These are phyloP conservation scores for Lentinula novae-zelandiae DNA, from an alignment of 1,284 basidiomycete genomes.

Conservation along the genomic window DNA sequence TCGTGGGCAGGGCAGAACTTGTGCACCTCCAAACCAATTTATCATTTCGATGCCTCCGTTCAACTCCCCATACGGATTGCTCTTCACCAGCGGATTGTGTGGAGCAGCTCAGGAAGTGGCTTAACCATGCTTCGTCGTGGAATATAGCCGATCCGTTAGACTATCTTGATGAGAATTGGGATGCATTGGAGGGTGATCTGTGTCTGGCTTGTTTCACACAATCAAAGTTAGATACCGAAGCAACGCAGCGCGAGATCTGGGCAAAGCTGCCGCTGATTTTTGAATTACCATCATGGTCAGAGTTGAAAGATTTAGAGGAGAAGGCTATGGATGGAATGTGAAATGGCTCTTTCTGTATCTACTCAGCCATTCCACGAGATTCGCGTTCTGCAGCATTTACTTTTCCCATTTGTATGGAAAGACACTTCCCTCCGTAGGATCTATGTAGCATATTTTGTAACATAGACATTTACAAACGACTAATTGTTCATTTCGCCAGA, in stretches of 20 bases:
- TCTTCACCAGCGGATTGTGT: background rate
- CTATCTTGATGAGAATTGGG: constrained; percentile 5
- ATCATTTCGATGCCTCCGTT: background rate
- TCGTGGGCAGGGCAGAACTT: constrained; percentile 7
- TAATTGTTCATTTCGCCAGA: too few species aligned
- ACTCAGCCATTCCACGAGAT: too few species aligned
- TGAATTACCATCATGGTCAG: constrained; percentile 24
- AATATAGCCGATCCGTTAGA: constrained; percentile 5
- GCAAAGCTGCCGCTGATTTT: constrained; percentile 24
- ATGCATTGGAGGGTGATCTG: constrained; percentile 13
- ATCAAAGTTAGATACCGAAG: constrained; percentile 14
- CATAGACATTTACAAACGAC: too few species aligned
- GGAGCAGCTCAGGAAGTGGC: background rate
- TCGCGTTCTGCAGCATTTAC: background rate
- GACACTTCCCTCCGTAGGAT: too few species aligned
- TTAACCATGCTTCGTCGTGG: constrained; percentile 1
- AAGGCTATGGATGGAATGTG: constrained; percentile 6
- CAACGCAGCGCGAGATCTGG: constrained; percentile 25
- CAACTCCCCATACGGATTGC: background rate
- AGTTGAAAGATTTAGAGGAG: constrained; percentile 20
- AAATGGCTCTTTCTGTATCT: background rate
- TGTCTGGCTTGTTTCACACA: constrained; percentile 16
- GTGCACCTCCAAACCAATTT: constrained; percentile 2
- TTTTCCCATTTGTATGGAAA: too few species aligned
- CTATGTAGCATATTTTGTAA: too few species aligned